Conservation (phyloP, 192 early-diverging fungal species). For the Phycomyces nitens region DNA sequence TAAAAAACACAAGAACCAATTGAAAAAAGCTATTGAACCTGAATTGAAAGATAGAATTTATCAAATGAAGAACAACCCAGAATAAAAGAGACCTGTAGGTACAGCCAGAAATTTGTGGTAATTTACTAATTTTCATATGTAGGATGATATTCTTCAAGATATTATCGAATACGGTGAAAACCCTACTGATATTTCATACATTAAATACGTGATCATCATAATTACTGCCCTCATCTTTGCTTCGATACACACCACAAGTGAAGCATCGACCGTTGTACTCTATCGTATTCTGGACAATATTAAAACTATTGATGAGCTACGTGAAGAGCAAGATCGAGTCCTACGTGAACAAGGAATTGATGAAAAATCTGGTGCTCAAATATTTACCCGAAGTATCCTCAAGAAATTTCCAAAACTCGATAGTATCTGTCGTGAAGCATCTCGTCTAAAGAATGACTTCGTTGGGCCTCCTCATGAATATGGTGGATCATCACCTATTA, state of each 20-base stretch:
- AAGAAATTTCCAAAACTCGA: conserved; percentile 29
- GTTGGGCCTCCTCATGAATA: conserved; percentile 22
- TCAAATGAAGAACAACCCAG: background rate
- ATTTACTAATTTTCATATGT: background rate
- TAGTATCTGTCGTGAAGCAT: conserved; percentile 25
- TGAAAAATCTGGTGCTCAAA: conserved; percentile 1
- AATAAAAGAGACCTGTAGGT: background rate
- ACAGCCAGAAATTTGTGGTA: background rate
- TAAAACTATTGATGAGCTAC: conserved; percentile 17
- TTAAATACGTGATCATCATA: conserved; percentile 6
- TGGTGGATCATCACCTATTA: conserved; percentile 16
- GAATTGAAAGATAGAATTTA: background rate
- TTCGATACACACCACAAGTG: conserved; percentile 23
- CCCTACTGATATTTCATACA: background rate
- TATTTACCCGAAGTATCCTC: conserved; percentile 21
- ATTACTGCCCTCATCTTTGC: conserved; percentile 21
- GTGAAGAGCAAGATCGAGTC: conserved; percentile 20
- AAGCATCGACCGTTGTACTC: conserved; percentile 4
- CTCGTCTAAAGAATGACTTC: conserved; percentile 17
- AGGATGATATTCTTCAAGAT: conserved; percentile 24
- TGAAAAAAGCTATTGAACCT: too few relatives aligned
- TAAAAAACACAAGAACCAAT: conserved; percentile 1
- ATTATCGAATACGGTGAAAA: conserved; percentile 10
- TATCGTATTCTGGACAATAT: conserved; percentile 18
- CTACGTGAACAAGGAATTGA: conserved; percentile 18